Evolutionary conservation across 306 rosid genomes (phyloP), one percentile per base, ranked within the genome.

Genomic region (Vicia sativa): DNA sequence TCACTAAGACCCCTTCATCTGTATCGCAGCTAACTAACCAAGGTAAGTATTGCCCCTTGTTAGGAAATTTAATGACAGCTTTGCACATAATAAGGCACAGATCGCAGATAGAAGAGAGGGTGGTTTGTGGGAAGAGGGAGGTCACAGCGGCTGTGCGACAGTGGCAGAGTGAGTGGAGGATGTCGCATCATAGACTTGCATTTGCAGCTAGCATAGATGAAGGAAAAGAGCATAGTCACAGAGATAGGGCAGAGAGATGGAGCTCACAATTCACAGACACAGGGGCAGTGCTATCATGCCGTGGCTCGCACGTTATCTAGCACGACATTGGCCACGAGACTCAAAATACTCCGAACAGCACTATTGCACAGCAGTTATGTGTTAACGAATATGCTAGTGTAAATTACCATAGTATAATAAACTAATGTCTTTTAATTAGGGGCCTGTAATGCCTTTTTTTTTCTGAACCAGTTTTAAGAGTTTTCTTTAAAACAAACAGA

Each of bases 181-280:
- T 21, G 26, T 7, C 1, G 37, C 37, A 6, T 31, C 8, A 8
- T 25, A 4, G 13, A 52, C 14, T 52, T 52, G 57, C 57, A 21
- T 11, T 52, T 52, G 57, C 31, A 52, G 57, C 57, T 52, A 10
- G 57, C 31, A 21, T 7, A 52, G 9, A 52, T 31, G 58, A 52
- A 21, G 58, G 15, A 52, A 52, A 52, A 52, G n/a, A 52, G 25
- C n/a, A 23, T 21, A 48, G 58, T 21, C n/a, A 21, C 34, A 5
- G 8, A 53, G 59, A 23, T 11, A 53, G 34, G 34, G 57, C 13
- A 52, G 31, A 52, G 31, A 52, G 58, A 52, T 28, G 31, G 31
- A 5, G 34, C 9, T 53, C 59, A 11, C 14, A 2, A 5, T 11
- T 53, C 8, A 11, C 34, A 53, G 34, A 11, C 34, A 12, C 6